A percentile compares a stretch with the other conserved stretches of the same genome.
These are phyloP conservation scores for Chlamydomonas sp. DNA, from an alignment of 139 green algal species.

Conservation along the genomic window DNA sequence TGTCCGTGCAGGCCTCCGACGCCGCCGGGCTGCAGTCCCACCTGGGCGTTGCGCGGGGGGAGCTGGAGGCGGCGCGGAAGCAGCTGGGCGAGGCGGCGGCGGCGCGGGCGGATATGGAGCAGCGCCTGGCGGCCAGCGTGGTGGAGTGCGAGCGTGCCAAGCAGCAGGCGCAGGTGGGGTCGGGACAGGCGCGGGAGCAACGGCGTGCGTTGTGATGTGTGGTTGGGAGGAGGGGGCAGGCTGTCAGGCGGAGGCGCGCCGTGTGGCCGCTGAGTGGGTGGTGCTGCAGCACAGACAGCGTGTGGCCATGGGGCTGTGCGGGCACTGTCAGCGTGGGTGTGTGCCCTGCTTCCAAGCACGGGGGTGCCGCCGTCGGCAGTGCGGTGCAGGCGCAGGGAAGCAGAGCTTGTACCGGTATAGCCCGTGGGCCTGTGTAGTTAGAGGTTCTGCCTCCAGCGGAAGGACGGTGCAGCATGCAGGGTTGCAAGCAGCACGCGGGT, in stretches of 20 bases:
- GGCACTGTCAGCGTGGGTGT: too few species aligned
- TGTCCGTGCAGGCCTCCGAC: neutral
- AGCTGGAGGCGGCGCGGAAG: conserved; percentile 9
- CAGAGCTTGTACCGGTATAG: too few species aligned
- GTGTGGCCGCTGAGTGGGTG: too few species aligned
- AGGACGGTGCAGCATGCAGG: too few species aligned
- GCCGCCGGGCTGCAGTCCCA: neutral
- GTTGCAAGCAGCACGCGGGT: too few species aligned
- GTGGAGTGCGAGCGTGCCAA: neutral
- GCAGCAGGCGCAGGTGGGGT: neutral
- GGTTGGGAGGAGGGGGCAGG: neutral
- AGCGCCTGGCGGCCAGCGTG: neutral
- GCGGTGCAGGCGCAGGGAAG: too few species aligned
- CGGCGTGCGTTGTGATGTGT: neutral
- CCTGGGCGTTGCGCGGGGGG: neutral
- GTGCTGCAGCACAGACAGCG: neutral
- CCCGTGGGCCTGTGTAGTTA: too few species aligned
- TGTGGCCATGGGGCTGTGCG: neutral
- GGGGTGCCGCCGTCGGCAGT: too few species aligned
- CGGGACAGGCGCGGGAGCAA: neutral
- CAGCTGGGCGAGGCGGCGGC: neutral
- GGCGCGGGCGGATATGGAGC: neutral
- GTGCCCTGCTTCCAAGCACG: too few species aligned
- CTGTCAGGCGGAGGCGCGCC: neutral
- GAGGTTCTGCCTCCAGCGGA: too few species aligned